Base-by-base conservation (phyloP, 805 yeast species). In the Maudiozyma saulgeensis region DNA sequence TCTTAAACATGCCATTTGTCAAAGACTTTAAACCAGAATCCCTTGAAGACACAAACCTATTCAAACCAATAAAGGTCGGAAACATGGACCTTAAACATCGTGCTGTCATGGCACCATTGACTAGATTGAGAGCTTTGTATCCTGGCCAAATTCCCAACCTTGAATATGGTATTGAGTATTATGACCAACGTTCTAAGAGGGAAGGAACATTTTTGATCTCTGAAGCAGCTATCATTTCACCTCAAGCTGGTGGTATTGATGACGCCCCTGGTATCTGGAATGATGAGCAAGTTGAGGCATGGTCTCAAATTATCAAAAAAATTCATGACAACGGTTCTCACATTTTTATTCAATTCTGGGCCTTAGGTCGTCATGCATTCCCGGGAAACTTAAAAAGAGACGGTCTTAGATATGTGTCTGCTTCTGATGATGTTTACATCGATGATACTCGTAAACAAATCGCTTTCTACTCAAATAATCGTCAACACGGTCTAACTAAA, bases 161-260 rank as follows among this genome's bases (percentile, higher is more conserved):
- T 25, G 76, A 74, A 23, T 67, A 75, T 43, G 65, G 70, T 53
- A 57, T 62, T n/a, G 67, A 72, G 50, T 79, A 81, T 61, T 82
- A 82, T 57, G 69, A 60, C 25, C 77, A 77, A 53, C 69, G 84
- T 53, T 72, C 85, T 0, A 58, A 64, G 41, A 62, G 63, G 45
- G 74, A 76, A n/a, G 87, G 87, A 12, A 68, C 49, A 4, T 60
- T 82, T 46, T 53, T 81, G 38, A 73, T 79, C 53, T 64, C 81
- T 5, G 87, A 82, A 60, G 86, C 79, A 3, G 73, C 81, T 1
- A 70, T 68, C 53, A 70, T 73, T 16, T 63, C 78, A 6, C 56
- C 62, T 1, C 61, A 56, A 41, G 62, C 66, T 19, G 74, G 80
- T 39, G 66, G 74, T 13, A 68, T 65, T 50, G 59, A 58, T 11